phyloP scores from a whole-genome alignment of 148 eudicot genomes.

The Rhododendron ovatum region DNA sequence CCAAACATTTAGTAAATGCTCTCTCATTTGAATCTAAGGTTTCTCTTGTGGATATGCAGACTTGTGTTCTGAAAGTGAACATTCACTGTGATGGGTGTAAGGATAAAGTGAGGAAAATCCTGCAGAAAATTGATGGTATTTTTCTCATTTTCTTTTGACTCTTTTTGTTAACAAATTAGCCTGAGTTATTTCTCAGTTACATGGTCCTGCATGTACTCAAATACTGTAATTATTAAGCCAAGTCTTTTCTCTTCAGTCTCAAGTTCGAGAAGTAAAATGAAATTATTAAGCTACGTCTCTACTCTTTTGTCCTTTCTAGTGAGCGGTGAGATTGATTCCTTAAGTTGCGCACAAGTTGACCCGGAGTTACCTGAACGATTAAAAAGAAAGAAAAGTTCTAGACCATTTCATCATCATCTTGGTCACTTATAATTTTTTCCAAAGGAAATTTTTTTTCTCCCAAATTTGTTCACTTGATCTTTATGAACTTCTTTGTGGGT shows the following conservation, averaged over 20 bases:
- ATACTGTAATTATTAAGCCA: not conserved
- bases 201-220: not conserved
- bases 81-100: constrained; percentile 98
- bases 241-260: not conserved
- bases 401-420: constrained; percentile 7
- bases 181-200: not conserved
- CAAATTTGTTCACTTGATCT: constrained; percentile 1
- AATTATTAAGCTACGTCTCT: not conserved
- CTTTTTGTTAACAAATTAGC: not conserved
- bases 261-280: not conserved
- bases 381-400: not conserved
- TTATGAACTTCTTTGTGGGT: not conserved
- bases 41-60: constrained; percentile 54
- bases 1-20: not conserved
- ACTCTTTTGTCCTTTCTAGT: no score
- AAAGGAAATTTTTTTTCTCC: not conserved
- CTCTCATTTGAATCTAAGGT: constrained; percentile 3
- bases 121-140: constrained; percentile 94
- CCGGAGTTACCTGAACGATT: not conserved
- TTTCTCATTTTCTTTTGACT: not conserved
- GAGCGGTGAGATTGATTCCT: not conserved
- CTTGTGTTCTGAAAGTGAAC: constrained; percentile 90
- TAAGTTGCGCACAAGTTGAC: not conserved
- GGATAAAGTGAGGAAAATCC: constrained; percentile 83
- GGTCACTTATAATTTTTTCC: not conserved